Base-by-base conservation (phyloP, 176 grass and related monocot genomes). In the Rhipidocladum racemiflorum region DNA sequence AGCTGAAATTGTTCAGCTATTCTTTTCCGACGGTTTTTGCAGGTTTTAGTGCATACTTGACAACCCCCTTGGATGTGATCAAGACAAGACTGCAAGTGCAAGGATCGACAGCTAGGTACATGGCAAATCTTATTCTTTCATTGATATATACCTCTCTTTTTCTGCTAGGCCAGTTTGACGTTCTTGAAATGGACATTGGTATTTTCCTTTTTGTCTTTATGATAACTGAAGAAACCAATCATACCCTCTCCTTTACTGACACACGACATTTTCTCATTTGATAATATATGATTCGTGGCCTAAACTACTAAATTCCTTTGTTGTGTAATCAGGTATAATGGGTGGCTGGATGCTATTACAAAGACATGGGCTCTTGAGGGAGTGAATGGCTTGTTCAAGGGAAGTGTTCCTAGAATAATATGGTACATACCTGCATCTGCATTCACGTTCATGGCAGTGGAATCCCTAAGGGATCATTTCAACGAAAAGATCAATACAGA, bases 71-170 rank as follows among this genome's bases (percentile, higher is more conserved):
- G 68, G 89, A 93, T 87, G 92, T 98, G 66, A 95, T 90, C 40
- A 95, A 95, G 85, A 99, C 91, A 64, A 93, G 87, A 88, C 40
- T 99, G 74, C 92, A 97, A 91, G 95, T 97, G 81, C 95, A 97
- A 74, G 95, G 95, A 84, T 91, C 88, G 38, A 83, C 84, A 15
- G 68, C 84, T 86, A 94, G 92, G 95, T 97, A 85, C 4, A 27
- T 25, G 15, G 45, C 35, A 44, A 56, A 73, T 84, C 51, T 74
- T 15, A 61, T 77, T 83, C 32, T 42, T 13, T 76, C 23, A 32
- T 16, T 8, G 20, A 27, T 29, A 25, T 25, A 9, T 59, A 4
- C 32, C 36, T 24, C 51, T 14, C 36, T 30, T 49, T n/a, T 25
- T 60, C 18, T 61, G 57, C 21, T 49, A 20, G 36, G 7, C 15